Conservation (phyloP, 2,329 filamentous ascomycete species). For the Endoconidiophora laricicola region DNA sequence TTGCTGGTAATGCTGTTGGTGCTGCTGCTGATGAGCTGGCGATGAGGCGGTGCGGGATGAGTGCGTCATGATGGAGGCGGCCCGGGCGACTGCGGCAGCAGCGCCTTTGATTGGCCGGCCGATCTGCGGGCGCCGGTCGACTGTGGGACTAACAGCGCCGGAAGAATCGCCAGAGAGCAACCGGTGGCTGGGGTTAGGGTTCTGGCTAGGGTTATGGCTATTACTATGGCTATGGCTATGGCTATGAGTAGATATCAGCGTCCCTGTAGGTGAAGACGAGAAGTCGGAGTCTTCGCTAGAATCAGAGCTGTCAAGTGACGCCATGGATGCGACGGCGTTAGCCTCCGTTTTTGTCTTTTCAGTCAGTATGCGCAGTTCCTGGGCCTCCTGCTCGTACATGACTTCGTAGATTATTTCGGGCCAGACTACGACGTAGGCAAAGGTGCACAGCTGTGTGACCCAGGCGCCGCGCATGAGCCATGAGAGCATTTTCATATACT, state of each 20-base stretch:
- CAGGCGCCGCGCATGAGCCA: slow-evolving; percentile 88
- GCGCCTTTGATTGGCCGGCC: slow-evolving; percentile 14
- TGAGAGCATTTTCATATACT: slow-evolving; percentile 79
- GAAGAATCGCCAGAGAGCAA: slow-evolving; percentile 1
- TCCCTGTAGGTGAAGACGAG: neutral
- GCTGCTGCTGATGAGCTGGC: slow-evolving; percentile 8
- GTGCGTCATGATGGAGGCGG: slow-evolving; percentile 9
- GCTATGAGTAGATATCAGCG: neutral
- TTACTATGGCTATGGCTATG: neutral
- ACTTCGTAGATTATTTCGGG: slow-evolving; percentile 72
- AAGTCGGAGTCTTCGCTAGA: neutral
- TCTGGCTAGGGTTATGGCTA: neutral
- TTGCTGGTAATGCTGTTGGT: slow-evolving; percentile 9
- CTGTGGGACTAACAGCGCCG: slow-evolving; percentile 3
- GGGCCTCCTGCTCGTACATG: slow-evolving; percentile 50
- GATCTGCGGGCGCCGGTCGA: slow-evolving; percentile 7
- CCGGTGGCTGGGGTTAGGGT: neutral
- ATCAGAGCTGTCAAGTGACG: neutral
- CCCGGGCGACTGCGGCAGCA: slow-evolving; percentile 13
- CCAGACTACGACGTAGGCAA: slow-evolving; percentile 73
- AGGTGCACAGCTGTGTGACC: slow-evolving; percentile 85
- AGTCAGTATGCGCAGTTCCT: slow-evolving; percentile 32
- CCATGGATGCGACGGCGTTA: slow-evolving; percentile 14
- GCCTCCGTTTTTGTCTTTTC: slow-evolving; percentile 7
- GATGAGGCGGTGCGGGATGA: slow-evolving; percentile 7